phyloP scores from a whole-genome alignment of 1,284 basidiomycete genomes.

The Irpex sp. region DNA sequence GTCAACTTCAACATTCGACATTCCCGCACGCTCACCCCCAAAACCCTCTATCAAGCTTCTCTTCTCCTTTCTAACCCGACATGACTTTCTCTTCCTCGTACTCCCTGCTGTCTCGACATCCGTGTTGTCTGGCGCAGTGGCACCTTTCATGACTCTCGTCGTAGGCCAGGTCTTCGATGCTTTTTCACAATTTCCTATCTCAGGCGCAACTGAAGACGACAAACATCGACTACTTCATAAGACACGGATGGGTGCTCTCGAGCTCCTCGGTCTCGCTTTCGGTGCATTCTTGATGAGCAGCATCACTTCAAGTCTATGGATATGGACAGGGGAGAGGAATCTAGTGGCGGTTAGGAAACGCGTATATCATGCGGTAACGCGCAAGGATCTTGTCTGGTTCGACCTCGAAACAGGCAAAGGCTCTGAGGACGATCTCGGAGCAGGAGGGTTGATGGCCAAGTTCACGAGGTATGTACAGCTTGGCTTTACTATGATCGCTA shows the following conservation, averaged over 20 bases:
- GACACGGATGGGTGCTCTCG: slow-evolving; percentile 60
- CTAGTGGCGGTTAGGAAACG: slow-evolving; percentile 64
- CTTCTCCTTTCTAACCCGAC: slow-evolving; percentile 59
- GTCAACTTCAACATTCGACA: slow-evolving; percentile 19
- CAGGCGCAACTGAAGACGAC: slow-evolving; percentile 40
- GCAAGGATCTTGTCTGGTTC: slow-evolving; percentile 86
- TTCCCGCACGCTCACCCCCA: slow-evolving; percentile 31
- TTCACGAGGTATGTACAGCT: slow-evolving; percentile 71
- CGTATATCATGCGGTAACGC: slow-evolving; percentile 70
- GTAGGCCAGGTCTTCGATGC: slow-evolving; percentile 85
- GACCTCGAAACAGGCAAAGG: slow-evolving; percentile 77
- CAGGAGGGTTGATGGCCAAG: slow-evolving; percentile 92
- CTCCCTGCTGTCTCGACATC: slow-evolving; percentile 73
- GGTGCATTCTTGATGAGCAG: slow-evolving; percentile 74
- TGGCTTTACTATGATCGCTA: slow-evolving; percentile 1
- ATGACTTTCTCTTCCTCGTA: slow-evolving; percentile 57
- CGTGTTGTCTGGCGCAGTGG: slow-evolving; percentile 71
- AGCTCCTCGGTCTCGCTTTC: slow-evolving; percentile 70
- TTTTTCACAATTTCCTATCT: slow-evolving; percentile 59
- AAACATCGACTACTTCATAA: slow-evolving; percentile 55
- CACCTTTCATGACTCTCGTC: slow-evolving; percentile 91
- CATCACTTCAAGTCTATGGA: slow-evolving; percentile 80
- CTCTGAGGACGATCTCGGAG: slow-evolving; percentile 70
- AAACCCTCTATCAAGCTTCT: slow-evolving; percentile 54
- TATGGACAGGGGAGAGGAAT: slow-evolving; percentile 82